Evolutionary conservation across 164 flowering plant species (phyloP).

Genomic region (Hamamelis virginiana): DNA sequence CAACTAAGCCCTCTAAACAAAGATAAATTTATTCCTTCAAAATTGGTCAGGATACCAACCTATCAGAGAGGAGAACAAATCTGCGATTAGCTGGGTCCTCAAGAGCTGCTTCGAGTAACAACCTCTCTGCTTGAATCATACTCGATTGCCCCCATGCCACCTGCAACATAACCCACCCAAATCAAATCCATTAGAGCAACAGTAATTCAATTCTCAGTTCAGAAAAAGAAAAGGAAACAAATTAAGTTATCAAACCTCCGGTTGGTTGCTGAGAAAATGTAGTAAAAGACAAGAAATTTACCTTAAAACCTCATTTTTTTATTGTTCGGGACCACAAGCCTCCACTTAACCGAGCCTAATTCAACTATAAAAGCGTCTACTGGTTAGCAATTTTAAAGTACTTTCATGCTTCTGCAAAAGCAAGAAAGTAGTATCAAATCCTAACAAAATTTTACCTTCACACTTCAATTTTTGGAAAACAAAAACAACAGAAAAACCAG

Average conservation of each 20-base stretch:
- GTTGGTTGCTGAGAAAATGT: not conserved
- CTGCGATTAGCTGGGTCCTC: conserved; percentile 86
- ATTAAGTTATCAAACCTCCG: not conserved
- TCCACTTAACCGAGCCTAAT: too few species aligned
- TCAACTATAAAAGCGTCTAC: too few species aligned
- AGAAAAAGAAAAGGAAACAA: not conserved
- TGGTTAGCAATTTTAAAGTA: too few species aligned
- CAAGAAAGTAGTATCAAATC: too few species aligned
- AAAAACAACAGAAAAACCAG: not conserved
- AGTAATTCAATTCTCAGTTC: not conserved
- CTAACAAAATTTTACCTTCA: too few species aligned
- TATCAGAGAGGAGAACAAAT: conserved; percentile 92
- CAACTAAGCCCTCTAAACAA: too few species aligned
- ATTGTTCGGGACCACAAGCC: too few species aligned
- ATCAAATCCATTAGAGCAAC: conserved; percentile 5
- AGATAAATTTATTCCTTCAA: too few species aligned
- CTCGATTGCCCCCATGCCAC: conserved; percentile 92
- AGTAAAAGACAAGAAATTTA: too few species aligned
- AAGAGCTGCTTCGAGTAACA: conserved; percentile 72
- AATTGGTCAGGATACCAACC: conserved; percentile 35
- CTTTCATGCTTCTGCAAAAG: too few species aligned
- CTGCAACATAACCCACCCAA: conserved; percentile 34
- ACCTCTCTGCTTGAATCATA: conserved; percentile 88
- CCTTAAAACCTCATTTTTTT: not conserved
- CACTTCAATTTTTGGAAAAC: not conserved